Evolutionary conservation across 805 yeast genomes (phyloP).

Genomic region (Myxozyma neglecta): DNA sequence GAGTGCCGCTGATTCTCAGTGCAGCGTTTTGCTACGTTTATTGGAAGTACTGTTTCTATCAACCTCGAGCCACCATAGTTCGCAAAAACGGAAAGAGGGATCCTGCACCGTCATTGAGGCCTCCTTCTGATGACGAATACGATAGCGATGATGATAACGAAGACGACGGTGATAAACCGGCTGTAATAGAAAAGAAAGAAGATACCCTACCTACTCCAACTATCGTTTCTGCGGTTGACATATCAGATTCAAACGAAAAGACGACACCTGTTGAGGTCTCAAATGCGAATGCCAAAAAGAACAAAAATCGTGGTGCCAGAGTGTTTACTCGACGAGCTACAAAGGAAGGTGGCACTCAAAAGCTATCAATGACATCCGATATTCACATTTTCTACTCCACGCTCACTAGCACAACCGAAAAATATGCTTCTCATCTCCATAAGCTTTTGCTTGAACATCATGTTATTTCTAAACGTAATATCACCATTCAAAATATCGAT

Average conservation of each 20-base stretch:
- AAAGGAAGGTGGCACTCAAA: not conserved
- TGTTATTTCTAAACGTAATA: constrained; percentile 32
- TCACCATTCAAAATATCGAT: constrained; percentile 66
- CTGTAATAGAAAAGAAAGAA: not conserved
- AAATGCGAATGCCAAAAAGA: not conserved
- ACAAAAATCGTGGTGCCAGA: constrained; percentile 12
- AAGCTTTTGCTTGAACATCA: constrained; percentile 41
- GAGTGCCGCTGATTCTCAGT: constrained; percentile 25
- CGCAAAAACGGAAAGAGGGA: constrained; percentile 1
- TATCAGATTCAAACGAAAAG: not conserved
- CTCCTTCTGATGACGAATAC: constrained; percentile 22
- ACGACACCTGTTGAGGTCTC: not conserved
- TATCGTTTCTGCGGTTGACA: not conserved
- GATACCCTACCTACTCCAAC: not conserved
- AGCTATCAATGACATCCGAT: constrained; percentile 8
- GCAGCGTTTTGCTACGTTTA: constrained; percentile 21
- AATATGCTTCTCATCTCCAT: constrained; percentile 58
- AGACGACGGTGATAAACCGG: not conserved
- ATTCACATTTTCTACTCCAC: constrained; percentile 70
- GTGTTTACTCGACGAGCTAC: constrained; percentile 17
- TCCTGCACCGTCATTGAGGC: constrained; percentile 1
- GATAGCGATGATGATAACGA: constrained; percentile 14
- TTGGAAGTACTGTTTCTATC: constrained; percentile 30
- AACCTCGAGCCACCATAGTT: constrained; percentile 22
- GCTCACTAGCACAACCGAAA: constrained; percentile 76